Evolutionary conservation across 2,329 filamentous ascomycete species (phyloP).

Genomic region (Apiospora marii): DNA sequence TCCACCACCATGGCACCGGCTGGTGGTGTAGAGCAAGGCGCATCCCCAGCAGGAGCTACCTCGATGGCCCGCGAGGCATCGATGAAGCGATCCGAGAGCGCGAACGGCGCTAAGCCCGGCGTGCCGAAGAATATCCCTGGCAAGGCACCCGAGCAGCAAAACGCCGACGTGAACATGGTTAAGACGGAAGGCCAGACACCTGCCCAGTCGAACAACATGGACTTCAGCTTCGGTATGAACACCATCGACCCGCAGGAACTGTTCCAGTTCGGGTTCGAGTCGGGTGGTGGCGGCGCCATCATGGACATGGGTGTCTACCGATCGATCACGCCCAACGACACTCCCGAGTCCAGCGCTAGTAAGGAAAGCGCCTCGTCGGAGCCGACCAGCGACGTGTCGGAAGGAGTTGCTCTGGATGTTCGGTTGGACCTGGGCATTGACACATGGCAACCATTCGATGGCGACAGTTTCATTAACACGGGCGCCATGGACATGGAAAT

Average conservation of each 20-base stretch:
- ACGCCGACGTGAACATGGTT: slow-evolving; percentile 42
- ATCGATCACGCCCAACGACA: slow-evolving; percentile 67
- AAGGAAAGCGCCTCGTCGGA: slow-evolving; percentile 68
- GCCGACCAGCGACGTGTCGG: slow-evolving; percentile 68
- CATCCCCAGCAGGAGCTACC: slow-evolving; percentile 49
- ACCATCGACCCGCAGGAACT: slow-evolving; percentile 64
- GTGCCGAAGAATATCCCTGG: neutral
- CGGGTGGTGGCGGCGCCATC: slow-evolving; percentile 55
- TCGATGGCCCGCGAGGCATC: slow-evolving; percentile 60
- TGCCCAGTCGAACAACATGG: slow-evolving; percentile 36
- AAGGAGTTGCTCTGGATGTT: slow-evolving; percentile 61
- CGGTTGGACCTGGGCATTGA: slow-evolving; percentile 47
- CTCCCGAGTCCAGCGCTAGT: slow-evolving; percentile 62
- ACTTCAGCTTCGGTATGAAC: slow-evolving; percentile 20
- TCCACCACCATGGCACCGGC: slow-evolving; percentile 21
- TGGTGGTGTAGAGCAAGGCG: neutral
- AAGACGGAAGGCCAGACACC: slow-evolving; percentile 36
- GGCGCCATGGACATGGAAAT: slow-evolving; percentile 44
- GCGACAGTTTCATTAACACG: slow-evolving; percentile 53
- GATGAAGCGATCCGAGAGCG: slow-evolving; percentile 60
- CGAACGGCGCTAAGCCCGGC: slow-evolving; percentile 42
- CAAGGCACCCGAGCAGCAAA: slow-evolving; percentile 8
- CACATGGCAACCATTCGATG: slow-evolving; percentile 59
- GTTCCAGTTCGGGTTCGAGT: slow-evolving; percentile 52
- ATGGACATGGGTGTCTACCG: slow-evolving; percentile 62